These are phyloP conservation scores for Dentipellis sp. DNA, from an alignment of 768 basidiomycete species.

Conservation along the genomic window DNA sequence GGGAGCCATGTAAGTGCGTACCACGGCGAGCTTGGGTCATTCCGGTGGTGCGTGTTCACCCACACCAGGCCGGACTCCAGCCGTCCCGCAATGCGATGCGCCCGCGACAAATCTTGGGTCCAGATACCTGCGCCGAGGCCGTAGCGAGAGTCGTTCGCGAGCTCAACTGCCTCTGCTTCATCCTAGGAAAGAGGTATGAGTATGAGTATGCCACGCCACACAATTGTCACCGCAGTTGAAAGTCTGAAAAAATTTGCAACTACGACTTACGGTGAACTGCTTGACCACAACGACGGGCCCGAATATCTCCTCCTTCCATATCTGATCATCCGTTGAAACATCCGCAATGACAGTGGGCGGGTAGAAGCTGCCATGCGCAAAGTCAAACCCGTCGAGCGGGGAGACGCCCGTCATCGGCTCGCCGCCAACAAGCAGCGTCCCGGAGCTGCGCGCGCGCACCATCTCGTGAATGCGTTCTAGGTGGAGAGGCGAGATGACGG, in stretches of 20 bases:
- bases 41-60: slow-evolving; percentile 86
- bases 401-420: slow-evolving; percentile 53
- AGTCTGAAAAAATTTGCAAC: neutral
- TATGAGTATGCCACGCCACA: neutral
- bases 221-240: neutral
- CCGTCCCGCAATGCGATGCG: slow-evolving; percentile 60
- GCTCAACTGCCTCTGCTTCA: slow-evolving; percentile 53
- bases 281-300: slow-evolving; percentile 76
- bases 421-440: slow-evolving; percentile 55
- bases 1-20: slow-evolving; percentile 22
- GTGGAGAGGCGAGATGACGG: slow-evolving; percentile 61
- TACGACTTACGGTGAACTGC: slow-evolving; percentile 33
- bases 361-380: slow-evolving; percentile 66
- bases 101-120: slow-evolving; percentile 66
- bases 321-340: slow-evolving; percentile 43
- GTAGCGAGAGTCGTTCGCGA: slow-evolving; percentile 74
- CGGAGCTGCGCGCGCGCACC: slow-evolving; percentile 33
- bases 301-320: slow-evolving; percentile 82
- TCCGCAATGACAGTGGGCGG: slow-evolving; percentile 68
- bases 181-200: slow-evolving; percentile 22
- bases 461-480: slow-evolving; percentile 57
- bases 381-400: slow-evolving; percentile 60
- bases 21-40: slow-evolving; percentile 88
- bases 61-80: slow-evolving; percentile 76
- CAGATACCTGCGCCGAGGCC: slow-evolving; percentile 77